Evolutionary conservation across 257 asterid species (phyloP).

Genomic region (Galeopsis tetrahit): DNA sequence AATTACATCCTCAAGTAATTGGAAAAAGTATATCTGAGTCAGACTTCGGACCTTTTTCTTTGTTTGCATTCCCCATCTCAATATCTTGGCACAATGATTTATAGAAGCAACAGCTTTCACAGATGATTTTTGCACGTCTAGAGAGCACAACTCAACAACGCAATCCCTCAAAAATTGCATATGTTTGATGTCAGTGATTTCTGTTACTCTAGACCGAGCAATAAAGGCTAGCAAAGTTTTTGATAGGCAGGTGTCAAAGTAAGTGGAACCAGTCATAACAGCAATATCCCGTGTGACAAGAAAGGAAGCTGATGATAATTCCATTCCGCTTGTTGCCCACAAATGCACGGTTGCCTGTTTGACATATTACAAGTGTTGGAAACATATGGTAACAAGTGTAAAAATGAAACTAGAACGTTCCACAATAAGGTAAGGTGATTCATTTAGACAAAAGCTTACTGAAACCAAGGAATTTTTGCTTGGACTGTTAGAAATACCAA

Average conservation of each 20-base stretch:
- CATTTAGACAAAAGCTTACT: too few species aligned
- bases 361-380: conserved; percentile 31
- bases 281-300: conserved; percentile 61
- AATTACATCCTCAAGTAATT: background rate
- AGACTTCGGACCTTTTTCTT: conserved; percentile 71
- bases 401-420: conserved; percentile 12
- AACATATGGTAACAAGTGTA: conserved; percentile 1
- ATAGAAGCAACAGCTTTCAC: conserved; percentile 67
- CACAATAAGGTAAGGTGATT: background rate
- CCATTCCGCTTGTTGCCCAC: conserved; percentile 82
- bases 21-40: background rate
- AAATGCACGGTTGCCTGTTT: conserved; percentile 79
- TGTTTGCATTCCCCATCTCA: conserved; percentile 62
- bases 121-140: conserved; percentile 74
- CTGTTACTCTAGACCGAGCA: conserved; percentile 65
- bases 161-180: conserved; percentile 74
- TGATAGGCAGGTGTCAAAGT: conserved; percentile 69
- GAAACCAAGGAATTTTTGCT: conserved; percentile 12
- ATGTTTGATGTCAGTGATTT: conserved; percentile 58
- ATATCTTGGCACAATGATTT: conserved; percentile 66
- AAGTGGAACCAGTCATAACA: conserved; percentile 51
- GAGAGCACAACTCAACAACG: conserved; percentile 68
- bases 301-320: conserved; percentile 73
- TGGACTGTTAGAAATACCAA: background rate
- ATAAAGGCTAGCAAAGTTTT: conserved; percentile 61